Conservation (phyloP, 2,329 filamentous ascomycete species). For the Elsinoe fawcettii region DNA sequence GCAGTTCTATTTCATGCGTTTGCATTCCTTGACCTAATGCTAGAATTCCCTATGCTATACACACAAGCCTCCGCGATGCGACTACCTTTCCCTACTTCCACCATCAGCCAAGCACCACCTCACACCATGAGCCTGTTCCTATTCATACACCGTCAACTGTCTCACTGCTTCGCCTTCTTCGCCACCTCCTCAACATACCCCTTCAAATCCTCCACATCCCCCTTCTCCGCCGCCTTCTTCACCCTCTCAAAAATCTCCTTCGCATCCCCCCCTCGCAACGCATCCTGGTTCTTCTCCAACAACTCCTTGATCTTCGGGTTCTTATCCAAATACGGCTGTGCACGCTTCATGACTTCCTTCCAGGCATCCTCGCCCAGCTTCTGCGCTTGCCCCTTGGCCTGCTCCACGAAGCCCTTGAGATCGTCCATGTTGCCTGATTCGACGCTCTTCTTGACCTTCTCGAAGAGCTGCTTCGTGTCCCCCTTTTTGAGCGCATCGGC, state of each 20-base stretch:
- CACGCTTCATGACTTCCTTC: slow-evolving; percentile 63
- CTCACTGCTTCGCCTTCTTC: slow-evolving; percentile 50
- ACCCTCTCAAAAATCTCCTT: slow-evolving; percentile 56
- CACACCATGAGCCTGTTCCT: too few species aligned
- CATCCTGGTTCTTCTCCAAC: slow-evolving; percentile 61
- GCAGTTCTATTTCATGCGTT: too few species aligned
- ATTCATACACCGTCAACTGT: slow-evolving; percentile 16
- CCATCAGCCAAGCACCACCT: too few species aligned
- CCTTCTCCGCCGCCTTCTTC: slow-evolving; percentile 53
- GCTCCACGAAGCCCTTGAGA: slow-evolving; percentile 54
- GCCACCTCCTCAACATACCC: slow-evolving; percentile 53
- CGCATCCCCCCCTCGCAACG: slow-evolving; percentile 59
- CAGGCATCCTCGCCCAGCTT: slow-evolving; percentile 57
- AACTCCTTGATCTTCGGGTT: slow-evolving; percentile 67
- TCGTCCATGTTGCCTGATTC: slow-evolving; percentile 54
- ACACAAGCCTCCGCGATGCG: background rate
- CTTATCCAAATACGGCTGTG: slow-evolving; percentile 66
- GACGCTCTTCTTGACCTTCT: slow-evolving; percentile 53
- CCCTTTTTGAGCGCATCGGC: slow-evolving; percentile 59
- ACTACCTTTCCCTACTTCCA: too few species aligned
- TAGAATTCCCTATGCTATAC: background rate
- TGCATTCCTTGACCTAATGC: too few species aligned
- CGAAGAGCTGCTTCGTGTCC: slow-evolving; percentile 56
- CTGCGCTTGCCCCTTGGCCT: slow-evolving; percentile 53
- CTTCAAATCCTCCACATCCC: slow-evolving; percentile 52